These are phyloP conservation scores for Nannochloris sp. DNA, from an alignment of 139 green algal species.

Conservation along the genomic window DNA sequence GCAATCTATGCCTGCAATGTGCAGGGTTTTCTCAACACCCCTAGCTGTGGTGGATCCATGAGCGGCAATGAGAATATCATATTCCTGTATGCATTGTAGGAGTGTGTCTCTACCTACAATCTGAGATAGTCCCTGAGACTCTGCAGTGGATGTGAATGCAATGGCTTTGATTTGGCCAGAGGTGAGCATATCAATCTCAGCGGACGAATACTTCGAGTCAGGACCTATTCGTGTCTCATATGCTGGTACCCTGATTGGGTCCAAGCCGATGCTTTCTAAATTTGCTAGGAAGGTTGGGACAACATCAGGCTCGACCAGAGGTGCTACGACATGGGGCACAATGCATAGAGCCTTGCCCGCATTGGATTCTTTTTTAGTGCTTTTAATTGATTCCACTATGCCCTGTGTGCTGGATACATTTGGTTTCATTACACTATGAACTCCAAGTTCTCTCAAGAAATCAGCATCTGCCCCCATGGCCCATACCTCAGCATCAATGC, in stretches of 20 bases:
- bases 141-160: slow-evolving; percentile 53
- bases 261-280: slow-evolving; percentile 37
- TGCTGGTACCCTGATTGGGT: slow-evolving; percentile 31
- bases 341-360: slow-evolving; percentile 50
- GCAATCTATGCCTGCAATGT: slow-evolving; percentile 1
- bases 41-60: slow-evolving; percentile 66
- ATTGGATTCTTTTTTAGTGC: slow-evolving; percentile 17
- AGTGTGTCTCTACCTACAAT: slow-evolving; percentile 34
- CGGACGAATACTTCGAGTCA: slow-evolving; percentile 8
- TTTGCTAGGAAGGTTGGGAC: slow-evolving; percentile 59
- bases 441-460: not conserved
- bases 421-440: not conserved
- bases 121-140: slow-evolving; percentile 55
- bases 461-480: not conserved
- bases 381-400: slow-evolving; percentile 47
- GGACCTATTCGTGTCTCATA: slow-evolving; percentile 48
- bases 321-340: slow-evolving; percentile 51
- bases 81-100: slow-evolving; percentile 13
- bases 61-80: slow-evolving; percentile 44
- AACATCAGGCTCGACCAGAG: slow-evolving; percentile 53
- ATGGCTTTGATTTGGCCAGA: slow-evolving; percentile 45
- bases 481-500: slow-evolving; percentile 4
- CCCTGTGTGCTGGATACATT: slow-evolving; percentile 54
- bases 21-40: slow-evolving; percentile 33
- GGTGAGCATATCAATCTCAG: slow-evolving; percentile 41